Evolutionary conservation across 331 rosid genomes (phyloP), one percentile per base, ranked within the genome.

Genomic region (Telfairia occidentalis): DNA sequence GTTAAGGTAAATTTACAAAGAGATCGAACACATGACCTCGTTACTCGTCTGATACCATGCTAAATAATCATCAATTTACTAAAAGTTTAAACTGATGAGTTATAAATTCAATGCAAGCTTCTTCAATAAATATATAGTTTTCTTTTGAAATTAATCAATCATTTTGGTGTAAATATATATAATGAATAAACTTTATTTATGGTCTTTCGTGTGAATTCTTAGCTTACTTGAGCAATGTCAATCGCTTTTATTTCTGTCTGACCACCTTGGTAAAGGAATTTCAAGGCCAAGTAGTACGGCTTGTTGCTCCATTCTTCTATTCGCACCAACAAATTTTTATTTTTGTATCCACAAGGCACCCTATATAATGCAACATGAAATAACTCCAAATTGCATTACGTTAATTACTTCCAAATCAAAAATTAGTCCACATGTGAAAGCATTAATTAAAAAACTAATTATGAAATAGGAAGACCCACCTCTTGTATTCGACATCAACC

Each of bases 241-340:
- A 87, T 87, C 5, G 16, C 82, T 0, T 82, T 96, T 12, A 92
- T 89, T 82, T 90, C 98, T 5, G 98, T 92, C 84, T 92, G 97
- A 70, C 98, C 98, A 0, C 98, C 98, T 80, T 92, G 96, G 60
- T 86, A 90, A 80, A 92, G 70, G 61, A 92, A 75, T 83, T 83
- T 85, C 34, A 92, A 69, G 9, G 92, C 90, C 1, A 92, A 76
- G 54, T 87, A 89, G 49, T 84, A 18, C 29, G 96, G 84, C 54
- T 84, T 92, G 54, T 78, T 58, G 86, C 97, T 92, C 75, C 90
- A 86, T 85, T 90, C 98, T 74, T 92, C 97, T 69, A 92, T 97
- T 10, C 96, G 86, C 24, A 86, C 77, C 0, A 77, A 84, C 79
- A 92, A 82, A 65, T 90, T 92, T 55, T 86, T 73, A 11, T 85